Evolutionary conservation across 768 basidiomycete genomes (phyloP), one percentile per base, ranked within the genome.

Genomic region (Psilocybe tampanensis): DNA sequence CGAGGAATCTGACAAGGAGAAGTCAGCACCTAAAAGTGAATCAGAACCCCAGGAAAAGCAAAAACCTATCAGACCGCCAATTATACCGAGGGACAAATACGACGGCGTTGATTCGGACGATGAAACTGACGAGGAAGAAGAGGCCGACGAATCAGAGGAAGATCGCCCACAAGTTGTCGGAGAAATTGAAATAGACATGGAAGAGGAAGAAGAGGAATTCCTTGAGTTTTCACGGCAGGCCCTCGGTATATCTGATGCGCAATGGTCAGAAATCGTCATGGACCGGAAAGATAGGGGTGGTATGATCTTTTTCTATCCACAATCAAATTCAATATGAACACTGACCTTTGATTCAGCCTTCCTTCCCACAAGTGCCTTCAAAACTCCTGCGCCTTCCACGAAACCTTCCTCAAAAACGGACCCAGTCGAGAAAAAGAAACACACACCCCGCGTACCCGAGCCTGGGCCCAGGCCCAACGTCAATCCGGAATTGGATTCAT

Each of bases 101-200:
- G 97, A 99, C 47, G 97, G 97, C 1, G 93, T 91, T 23, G 85
- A 96, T 67, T 97, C 95, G 2, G 94, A 95, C 64, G 93, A 95
- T 60, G 92, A 94, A 64, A 87, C 85, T 0, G 88, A 89, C 51
- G 85, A 86, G 45, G 89, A 86, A 32, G 79, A 74, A 3, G 79
- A 74, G 1, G 85, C 83, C 45, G 75, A 80, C 8, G 90, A 90
- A 53, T 83, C 80, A 3, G 94, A 91, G 41, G 90, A 93, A 54
- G 93, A 95, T 47, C 76, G 76, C n/a, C 93, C 94, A 0, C 86
- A 90, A 64, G 80, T 95, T 2, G 86, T 92, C 1, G 92, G 88
- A 15, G 90, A 94, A 19, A 74, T 94, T 3, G 94, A 95, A 64
- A 80, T 95, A 32, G 89, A 97, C 62, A 96, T 98, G 94, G 84